phyloP scores from a whole-genome alignment of 1,284 basidiomycete species.

The Ganoderma lucidum region DNA sequence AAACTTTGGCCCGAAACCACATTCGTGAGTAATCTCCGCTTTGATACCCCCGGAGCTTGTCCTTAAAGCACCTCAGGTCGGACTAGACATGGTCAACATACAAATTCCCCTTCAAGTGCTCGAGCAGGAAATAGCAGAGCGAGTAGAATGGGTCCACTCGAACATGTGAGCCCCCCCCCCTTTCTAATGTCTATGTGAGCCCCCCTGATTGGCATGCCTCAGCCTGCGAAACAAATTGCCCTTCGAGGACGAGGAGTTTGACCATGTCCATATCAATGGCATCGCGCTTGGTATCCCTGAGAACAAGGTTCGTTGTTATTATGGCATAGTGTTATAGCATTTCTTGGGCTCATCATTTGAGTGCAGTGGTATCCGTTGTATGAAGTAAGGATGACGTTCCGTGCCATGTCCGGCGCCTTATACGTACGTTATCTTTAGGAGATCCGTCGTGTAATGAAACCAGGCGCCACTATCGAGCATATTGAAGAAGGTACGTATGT shows the following conservation, averaged over 20 bases:
- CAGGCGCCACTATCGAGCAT: conserved; percentile 74
- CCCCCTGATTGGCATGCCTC: conserved; percentile 9
- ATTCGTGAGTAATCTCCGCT: conserved; percentile 58
- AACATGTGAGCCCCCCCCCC: conserved; percentile 65
- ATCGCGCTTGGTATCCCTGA: conserved; percentile 76
- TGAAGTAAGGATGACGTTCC: conserved; percentile 54
- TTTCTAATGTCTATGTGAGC: conserved; percentile 9
- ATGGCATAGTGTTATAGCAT: neutral
- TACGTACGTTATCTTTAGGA: conserved; percentile 52
- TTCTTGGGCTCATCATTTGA: conserved; percentile 16
- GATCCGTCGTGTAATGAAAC: conserved; percentile 69
- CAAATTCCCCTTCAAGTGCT: conserved; percentile 65
- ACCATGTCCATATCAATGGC: conserved; percentile 73
- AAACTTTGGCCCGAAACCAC: conserved; percentile 72
- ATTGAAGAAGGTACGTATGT: conserved; percentile 68
- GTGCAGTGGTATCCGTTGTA: conserved; percentile 72
- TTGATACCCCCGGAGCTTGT: neutral
- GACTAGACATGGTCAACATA: conserved; percentile 77
- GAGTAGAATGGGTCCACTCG: conserved; percentile 75
- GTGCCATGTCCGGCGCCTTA: neutral
- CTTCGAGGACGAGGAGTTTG: conserved; percentile 82
- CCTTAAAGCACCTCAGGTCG: conserved; percentile 55
- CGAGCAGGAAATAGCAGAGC: conserved; percentile 55
- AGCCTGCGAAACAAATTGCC: conserved; percentile 78
- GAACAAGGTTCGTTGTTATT: conserved; percentile 60